Evolutionary conservation across 163 green algal genomes (phyloP), one percentile per base, ranked within the genome.

Genomic region (Picocystis sp.): DNA sequence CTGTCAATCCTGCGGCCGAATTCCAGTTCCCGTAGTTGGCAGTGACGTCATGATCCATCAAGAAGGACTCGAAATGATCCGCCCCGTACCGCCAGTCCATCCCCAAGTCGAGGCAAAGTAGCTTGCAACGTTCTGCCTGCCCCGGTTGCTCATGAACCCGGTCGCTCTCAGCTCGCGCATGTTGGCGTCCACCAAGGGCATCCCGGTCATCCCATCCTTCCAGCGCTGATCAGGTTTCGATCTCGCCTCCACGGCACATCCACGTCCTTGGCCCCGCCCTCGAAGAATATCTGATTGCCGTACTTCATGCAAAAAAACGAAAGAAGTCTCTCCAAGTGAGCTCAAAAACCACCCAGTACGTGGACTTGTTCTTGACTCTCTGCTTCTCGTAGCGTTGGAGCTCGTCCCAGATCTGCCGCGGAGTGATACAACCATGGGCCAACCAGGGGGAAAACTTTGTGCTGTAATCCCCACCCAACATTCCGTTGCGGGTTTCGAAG

Each of bases 81-180:
- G 72, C 81, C 3, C 81, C 81, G 34, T 68, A 47, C n/a, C 80
- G 63, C 89, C 89, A 97, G 74, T 96, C 89, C 5, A 92, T 17
- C 1, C 81, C 78, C 50, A 94, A 56, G 65, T 97, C 89, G 19
- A 92, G 71, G 1, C 67, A 70, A 94, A 68, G 67, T 84, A 93
- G 34, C 65, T 82, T 0, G 85, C 86, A 33, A 93, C 86, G 61
- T 94, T 94, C 72, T 97, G 87, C 1, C 89, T 66, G 1, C 87
- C 87, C 9, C 89, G 71, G 72, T 97, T 97, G 53, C 63, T 82
- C 89, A 96, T 96, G 65, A 84, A 97, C n/a, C 88, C 84, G 23
- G 89, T 94, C 0, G 66, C 62, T 2, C 51, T 50, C 14, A 98
- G 67, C 73, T 98, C 89, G 0, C 89, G 64, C 89, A 97, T 96